A percentile compares a stretch with the other conserved stretches of the same genome.
phyloP scores from a whole-genome alignment of 768 basidiomycete genomes.

The Epithele typhae region DNA sequence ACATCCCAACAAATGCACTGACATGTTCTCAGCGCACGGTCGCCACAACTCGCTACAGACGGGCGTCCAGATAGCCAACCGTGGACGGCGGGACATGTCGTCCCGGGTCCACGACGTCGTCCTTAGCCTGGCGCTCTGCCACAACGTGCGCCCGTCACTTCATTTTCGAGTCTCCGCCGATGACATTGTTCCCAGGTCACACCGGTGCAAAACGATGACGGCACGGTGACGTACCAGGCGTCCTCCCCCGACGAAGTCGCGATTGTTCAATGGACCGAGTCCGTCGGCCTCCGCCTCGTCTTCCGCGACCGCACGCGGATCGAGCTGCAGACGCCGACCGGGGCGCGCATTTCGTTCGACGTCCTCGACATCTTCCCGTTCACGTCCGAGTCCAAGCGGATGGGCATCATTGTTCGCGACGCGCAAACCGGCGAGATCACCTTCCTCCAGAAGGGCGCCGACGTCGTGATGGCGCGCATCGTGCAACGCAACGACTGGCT shows the following conservation, averaged over 20 bases:
- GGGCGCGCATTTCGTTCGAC: slow-evolving; percentile 64
- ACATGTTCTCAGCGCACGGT: background rate
- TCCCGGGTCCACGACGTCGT: slow-evolving; percentile 91
- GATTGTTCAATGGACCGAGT: slow-evolving; percentile 96
- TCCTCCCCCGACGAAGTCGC: slow-evolving; percentile 99
- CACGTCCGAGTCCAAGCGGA: slow-evolving; percentile 97
- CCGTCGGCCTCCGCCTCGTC: slow-evolving; percentile 85
- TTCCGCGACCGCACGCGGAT: slow-evolving; percentile 91
- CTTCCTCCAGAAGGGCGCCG: slow-evolving; percentile 96
- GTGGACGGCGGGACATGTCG: slow-evolving; percentile 93
- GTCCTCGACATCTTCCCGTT: slow-evolving; percentile 96
- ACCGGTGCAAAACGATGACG: slow-evolving; percentile 92
- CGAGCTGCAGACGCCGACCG: slow-evolving; percentile 70
- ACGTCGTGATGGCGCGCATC: slow-evolving; percentile 95
- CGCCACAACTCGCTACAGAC: slow-evolving; percentile 53
- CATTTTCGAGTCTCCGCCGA: background rate
- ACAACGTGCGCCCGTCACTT: slow-evolving; percentile 63
- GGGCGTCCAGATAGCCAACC: slow-evolving; percentile 75
- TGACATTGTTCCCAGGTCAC: slow-evolving; percentile 58
- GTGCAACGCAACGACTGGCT: slow-evolving; percentile 98
- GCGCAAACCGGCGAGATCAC: slow-evolving; percentile 67
- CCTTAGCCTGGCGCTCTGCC: slow-evolving; percentile 89
- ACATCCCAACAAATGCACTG: background rate
- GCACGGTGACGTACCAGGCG: slow-evolving; percentile 93
- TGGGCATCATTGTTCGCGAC: slow-evolving; percentile 96